These are phyloP conservation scores for Pholiota microspora DNA, from an alignment of 768 basidiomycete genomes.

Conservation along the genomic window DNA sequence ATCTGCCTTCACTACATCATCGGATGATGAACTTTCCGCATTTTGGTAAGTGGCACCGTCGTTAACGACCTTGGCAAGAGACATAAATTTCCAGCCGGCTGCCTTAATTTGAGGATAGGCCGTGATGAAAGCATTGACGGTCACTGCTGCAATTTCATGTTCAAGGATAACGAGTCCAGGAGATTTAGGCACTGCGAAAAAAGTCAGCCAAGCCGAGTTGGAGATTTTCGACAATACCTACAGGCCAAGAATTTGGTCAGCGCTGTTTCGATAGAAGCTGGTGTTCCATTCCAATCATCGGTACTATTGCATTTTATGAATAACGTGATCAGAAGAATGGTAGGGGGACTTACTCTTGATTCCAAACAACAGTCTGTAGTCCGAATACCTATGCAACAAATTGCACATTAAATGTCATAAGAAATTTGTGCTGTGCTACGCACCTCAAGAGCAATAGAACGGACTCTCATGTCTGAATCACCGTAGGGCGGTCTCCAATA, in stretches of 20 bases:
- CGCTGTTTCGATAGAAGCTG: slow-evolving; percentile 40
- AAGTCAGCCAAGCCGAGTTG: background rate
- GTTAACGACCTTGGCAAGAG: slow-evolving; percentile 45
- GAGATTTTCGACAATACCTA: slow-evolving; percentile 18
- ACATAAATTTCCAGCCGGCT: slow-evolving; percentile 70
- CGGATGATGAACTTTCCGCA: slow-evolving; percentile 30
- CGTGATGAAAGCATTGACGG: slow-evolving; percentile 65
- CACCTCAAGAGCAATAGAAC: slow-evolving; percentile 82
- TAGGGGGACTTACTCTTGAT: slow-evolving; percentile 65
- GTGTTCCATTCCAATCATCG: slow-evolving; percentile 70
- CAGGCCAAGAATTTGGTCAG: slow-evolving; percentile 61
- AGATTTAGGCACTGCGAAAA: slow-evolving; percentile 52
- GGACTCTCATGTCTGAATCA: slow-evolving; percentile 80
- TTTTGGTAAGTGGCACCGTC: slow-evolving; percentile 47
- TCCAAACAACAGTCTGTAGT: slow-evolving; percentile 85
- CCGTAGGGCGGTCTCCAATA: slow-evolving; percentile 93
- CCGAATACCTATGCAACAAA: slow-evolving; percentile 54
- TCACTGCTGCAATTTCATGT: slow-evolving; percentile 68
- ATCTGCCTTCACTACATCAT: slow-evolving; percentile 28
- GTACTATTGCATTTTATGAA: slow-evolving; percentile 42
- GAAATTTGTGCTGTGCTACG: background rate
- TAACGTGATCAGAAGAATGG: background rate
- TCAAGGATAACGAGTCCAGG: slow-evolving; percentile 84
- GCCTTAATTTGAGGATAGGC: slow-evolving; percentile 60
- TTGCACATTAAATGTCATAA: background rate